Conservation (phyloP, 768 basidiomycete genomes). For the Floccularia luteovirens region DNA sequence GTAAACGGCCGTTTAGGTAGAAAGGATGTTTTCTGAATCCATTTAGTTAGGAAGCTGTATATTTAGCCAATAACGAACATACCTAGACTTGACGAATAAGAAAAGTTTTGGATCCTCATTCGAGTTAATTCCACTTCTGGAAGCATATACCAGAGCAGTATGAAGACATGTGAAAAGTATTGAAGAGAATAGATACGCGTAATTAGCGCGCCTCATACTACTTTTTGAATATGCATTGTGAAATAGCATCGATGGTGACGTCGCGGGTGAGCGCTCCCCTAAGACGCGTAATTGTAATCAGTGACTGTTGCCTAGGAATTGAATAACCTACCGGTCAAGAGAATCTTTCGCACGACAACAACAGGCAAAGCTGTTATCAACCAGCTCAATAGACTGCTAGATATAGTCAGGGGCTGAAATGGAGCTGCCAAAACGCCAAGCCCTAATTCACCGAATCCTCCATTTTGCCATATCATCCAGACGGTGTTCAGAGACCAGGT, state of each 20-base stretch:
- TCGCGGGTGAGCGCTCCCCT: conserved; percentile 40
- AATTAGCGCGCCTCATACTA: conserved; percentile 34
- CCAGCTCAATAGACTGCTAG: conserved; percentile 39
- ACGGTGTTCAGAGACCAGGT: conserved; percentile 33
- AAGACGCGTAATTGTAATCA: background rate
- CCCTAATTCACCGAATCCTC: conserved; percentile 23
- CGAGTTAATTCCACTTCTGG: background rate
- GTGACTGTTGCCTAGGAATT: background rate
- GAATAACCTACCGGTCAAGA: conserved; percentile 46
- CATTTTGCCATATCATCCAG: conserved; percentile 37
- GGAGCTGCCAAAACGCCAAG: conserved; percentile 24
- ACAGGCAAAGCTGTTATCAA: conserved; percentile 45
- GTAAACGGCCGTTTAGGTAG: conserved; percentile 60
- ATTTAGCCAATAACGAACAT: conserved; percentile 8
- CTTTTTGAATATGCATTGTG: conserved; percentile 36
- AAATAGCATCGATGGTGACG: conserved; percentile 46
- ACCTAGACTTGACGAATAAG: conserved; percentile 67
- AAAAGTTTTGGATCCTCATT: conserved; percentile 37
- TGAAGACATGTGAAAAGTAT: conserved; percentile 35
- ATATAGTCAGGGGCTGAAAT: conserved; percentile 35
- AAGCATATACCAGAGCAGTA: conserved; percentile 23
- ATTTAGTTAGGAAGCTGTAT: conserved; percentile 1
- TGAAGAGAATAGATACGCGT: conserved; percentile 41
- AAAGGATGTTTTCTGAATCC: conserved; percentile 60
- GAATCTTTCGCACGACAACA: conserved; percentile 47